Percentiles rank a stretch among this genome's conserved stretches.
These are phyloP conservation scores for Coniella vitis DNA, from an alignment of 2,329 filamentous ascomycete species.

Conservation along the genomic window DNA sequence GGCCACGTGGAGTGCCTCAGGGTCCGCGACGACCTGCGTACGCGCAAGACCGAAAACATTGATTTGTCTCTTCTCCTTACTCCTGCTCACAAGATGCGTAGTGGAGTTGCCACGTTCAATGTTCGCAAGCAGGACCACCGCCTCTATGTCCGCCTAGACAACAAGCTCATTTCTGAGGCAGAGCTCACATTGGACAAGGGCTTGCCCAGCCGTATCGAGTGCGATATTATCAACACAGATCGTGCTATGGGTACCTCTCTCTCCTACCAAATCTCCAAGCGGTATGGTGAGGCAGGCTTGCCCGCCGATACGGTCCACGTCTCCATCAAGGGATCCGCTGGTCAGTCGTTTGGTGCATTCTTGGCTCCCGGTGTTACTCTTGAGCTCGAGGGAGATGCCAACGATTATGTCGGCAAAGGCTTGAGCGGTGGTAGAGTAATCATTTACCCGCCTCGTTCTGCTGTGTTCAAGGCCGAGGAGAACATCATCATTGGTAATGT, in stretches of 20 bases:
- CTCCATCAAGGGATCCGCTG: constrained; percentile 93
- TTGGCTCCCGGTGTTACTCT: constrained; percentile 88
- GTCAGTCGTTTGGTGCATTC: constrained; percentile 94
- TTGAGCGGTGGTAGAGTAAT: constrained; percentile 89
- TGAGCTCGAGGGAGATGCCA: constrained; percentile 90
- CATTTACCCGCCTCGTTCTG: constrained; percentile 82
- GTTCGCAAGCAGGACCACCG: constrained; percentile 96
- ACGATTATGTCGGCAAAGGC: constrained; percentile 96
- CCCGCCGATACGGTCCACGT: constrained; percentile 91
- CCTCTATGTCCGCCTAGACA: constrained; percentile 87
- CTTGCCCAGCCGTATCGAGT: constrained; percentile 86
- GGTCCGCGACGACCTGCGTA: constrained; percentile 82
- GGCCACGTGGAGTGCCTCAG: constrained; percentile 81
- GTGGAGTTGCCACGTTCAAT: constrained; percentile 93
- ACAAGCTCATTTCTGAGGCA: constrained; percentile 93
- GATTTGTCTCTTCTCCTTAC: constrained; percentile 89
- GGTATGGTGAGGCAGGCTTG: constrained; percentile 81
- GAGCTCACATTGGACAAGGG: constrained; percentile 94
- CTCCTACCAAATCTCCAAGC: constrained; percentile 91
- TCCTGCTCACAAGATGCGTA: constrained; percentile 90
- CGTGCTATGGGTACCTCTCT: constrained; percentile 88
- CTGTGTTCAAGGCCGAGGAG: constrained; percentile 93
- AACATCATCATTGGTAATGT: constrained; percentile 92
- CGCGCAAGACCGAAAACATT: constrained; percentile 84
- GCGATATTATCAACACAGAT: constrained; percentile 94